A percentile compares a stretch with the other conserved stretches of the same genome.
These are phyloP conservation scores for Maudiozyma saulgeensis DNA, from an alignment of 805 yeast species.

Conservation along the genomic window DNA sequence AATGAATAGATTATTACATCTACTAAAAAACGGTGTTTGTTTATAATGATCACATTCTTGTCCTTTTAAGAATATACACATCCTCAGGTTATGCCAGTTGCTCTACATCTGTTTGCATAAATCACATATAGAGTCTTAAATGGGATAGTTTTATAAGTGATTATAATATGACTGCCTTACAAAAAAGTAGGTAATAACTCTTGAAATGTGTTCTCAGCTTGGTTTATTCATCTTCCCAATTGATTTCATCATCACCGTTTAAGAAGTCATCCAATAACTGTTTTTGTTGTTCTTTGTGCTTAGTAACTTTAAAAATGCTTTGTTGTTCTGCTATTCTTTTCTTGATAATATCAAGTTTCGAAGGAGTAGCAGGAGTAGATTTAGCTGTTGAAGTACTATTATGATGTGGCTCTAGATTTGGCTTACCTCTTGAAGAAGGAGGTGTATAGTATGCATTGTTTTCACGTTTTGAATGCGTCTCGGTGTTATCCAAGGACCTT, in stretches of 20 bases:
- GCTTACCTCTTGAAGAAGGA: neutral
- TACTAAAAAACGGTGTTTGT: no score
- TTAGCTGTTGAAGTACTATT: neutral
- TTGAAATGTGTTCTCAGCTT: neutral
- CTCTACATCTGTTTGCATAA: no score
- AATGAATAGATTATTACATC: no score
- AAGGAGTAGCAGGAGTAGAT: neutral
- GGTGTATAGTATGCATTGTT: slow-evolving; percentile 1
- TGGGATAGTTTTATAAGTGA: no score
- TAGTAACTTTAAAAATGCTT: slow-evolving; percentile 13
- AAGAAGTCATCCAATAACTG: slow-evolving; percentile 22
- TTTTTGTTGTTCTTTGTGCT: slow-evolving; percentile 22
- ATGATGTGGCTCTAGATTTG: neutral
- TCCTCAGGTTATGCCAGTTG: no score
- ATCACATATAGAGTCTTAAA: no score
- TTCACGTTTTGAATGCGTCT: neutral
- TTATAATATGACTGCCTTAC: no score
- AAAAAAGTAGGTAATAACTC: neutral
- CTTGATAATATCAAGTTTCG: slow-evolving; percentile 17
- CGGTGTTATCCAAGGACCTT: neutral
- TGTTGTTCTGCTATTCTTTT: slow-evolving; percentile 26
- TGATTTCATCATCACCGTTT: slow-evolving; percentile 17
- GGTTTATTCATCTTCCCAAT: slow-evolving; percentile 23
- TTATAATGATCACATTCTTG: no score
- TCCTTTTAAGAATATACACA: no score